Base-by-base conservation (phyloP, 352 stramenopile genomes). In the Phytophthora sp. region DNA sequence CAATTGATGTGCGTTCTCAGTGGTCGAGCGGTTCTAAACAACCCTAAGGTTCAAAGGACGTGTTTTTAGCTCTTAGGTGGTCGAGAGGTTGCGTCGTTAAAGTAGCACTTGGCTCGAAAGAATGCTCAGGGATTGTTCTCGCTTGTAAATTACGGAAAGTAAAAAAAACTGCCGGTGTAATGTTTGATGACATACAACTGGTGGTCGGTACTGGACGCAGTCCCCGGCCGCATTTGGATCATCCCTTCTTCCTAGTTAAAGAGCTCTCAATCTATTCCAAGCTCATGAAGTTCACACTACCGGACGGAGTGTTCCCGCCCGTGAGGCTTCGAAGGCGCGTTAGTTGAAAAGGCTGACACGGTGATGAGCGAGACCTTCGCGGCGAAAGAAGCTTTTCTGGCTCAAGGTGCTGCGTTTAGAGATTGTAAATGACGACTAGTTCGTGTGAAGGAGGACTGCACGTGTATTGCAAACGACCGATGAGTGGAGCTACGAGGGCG, bases 341-440 rank as follows among this genome's bases (percentile, higher is more conserved):
- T 86, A 29, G 41, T 68, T 18, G 45, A 76, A 33, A 74, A 87
- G 50, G 76, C 73, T 3, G 44, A 77, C 20, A 62, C 69, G 15
- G 68, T 87, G 1, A 63, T 87, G 16, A 66, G 29, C 18, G 78
- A 86, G 53, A 82, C 70, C 20, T 33, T 87, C n/a, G 64, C 58
- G 24, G 67, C 62, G 15, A 74, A 83, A 55, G 71, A 83, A 61
- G 49, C 56, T 21, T 84, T 74, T 65, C 31, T 83, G 7, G 42
- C 66, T 1, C 44, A 67, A 7, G 56, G 65, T 53, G 57, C 57
- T 11, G 26, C 23, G 8, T 63, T 90, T 41, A 57, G 46, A 2
- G 57, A 53, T n/a, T 27, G 63, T 2, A 41, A 76, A 13, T 90
- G 79, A 77, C 64, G 63, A 57, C 39, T 65, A 15, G 62, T 88